Percentiles rank a stretch among this genome's conserved stretches.
Conservation (phyloP, 306 rosid species). For the Neltuma alba region DNA sequence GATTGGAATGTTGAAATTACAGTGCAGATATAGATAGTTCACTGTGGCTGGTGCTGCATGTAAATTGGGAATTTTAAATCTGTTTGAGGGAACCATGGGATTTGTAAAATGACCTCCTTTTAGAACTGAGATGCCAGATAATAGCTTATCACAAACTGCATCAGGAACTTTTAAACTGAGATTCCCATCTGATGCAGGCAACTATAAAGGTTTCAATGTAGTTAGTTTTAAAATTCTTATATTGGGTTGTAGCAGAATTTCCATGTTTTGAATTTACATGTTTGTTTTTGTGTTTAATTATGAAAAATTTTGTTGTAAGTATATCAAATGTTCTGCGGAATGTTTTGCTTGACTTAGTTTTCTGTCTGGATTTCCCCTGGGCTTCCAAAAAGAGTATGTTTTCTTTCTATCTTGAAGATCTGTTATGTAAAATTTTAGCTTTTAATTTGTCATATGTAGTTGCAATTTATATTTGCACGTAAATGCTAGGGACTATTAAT, state of each 20-base stretch:
- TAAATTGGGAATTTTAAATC: neutral
- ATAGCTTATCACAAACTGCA: neutral
- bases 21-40: neutral
- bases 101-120: neutral
- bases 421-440: constrained; percentile 10
- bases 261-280: neutral
- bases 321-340: neutral
- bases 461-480: neutral
- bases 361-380: constrained; percentile 1
- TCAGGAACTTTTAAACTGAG: neutral
- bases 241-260: neutral
- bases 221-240: neutral
- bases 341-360: constrained; percentile 7
- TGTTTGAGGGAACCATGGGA: neutral
- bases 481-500: neutral
- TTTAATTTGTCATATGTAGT: neutral
- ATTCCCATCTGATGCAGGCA: neutral
- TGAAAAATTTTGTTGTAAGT: neutral
- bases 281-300: neutral
- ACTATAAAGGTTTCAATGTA: neutral
- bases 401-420: constrained; percentile 21
- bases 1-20: neutral
- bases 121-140: neutral
- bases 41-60: neutral
- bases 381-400: constrained; percentile 47